phyloP scores from a whole-genome alignment of 257 asterid genomes.

The Cordia subcordata region DNA sequence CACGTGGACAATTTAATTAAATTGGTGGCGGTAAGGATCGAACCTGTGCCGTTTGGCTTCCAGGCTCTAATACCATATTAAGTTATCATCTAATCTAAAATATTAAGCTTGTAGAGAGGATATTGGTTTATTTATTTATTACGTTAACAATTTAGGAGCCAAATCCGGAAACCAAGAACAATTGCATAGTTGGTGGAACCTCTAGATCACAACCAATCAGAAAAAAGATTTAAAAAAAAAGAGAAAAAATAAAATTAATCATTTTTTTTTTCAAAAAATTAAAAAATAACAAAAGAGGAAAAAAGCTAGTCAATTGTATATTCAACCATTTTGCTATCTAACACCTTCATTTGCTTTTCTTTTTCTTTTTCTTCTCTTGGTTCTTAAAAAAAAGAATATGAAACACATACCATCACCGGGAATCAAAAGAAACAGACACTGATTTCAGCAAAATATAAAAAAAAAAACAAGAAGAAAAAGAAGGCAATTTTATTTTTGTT shows the following conservation, averaged over 20 bases:
- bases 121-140: too few relatives aligned
- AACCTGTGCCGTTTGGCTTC: too few relatives aligned
- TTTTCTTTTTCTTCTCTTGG: not conserved
- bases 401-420: not conserved
- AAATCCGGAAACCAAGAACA: slow-evolving; percentile 40
- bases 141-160: too few relatives aligned
- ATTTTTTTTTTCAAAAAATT: slow-evolving; percentile 6
- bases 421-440: slow-evolving; percentile 13
- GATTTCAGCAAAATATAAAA: slow-evolving; percentile 10
- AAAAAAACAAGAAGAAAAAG: not conserved
- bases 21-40: too few relatives aligned
- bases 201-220: slow-evolving; percentile 19
- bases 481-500: not conserved
- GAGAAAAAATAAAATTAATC: too few relatives aligned
- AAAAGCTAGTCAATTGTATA: slow-evolving; percentile 15
- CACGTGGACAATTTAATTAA: too few relatives aligned
- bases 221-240: slow-evolving; percentile 1
- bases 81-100: too few relatives aligned
- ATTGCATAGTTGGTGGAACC: slow-evolving; percentile 28
- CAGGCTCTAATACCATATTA: too few relatives aligned
- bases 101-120: too few relatives aligned
- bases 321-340: slow-evolving; percentile 24
- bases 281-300: not conserved
- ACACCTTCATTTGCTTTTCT: slow-evolving; percentile 12
- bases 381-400: too few relatives aligned